Base-by-base conservation (phyloP, 1,284 basidiomycete species). In the Porodaedalea pini region DNA sequence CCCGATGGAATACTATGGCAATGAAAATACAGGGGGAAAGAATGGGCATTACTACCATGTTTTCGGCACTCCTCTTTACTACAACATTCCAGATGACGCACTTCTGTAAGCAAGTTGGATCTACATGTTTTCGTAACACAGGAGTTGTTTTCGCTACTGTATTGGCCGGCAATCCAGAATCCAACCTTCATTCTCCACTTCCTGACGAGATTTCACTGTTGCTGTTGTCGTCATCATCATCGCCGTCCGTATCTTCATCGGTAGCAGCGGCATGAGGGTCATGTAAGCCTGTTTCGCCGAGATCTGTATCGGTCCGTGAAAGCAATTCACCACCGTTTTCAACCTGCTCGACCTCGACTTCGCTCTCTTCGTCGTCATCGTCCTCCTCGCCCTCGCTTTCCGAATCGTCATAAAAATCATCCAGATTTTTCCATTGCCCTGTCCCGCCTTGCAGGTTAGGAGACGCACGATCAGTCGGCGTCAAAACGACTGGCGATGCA, bases 31-130 rank as follows among this genome's bases (percentile, higher is more conserved):
- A 25, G 82, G 81, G 4, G 86, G 86, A 1, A 79, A 82, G 43
- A 80, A 85, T 61, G 84, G 85, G 0, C 88, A 90, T 66, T 81
- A 75, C 61, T 90, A 90, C 64, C 87, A 90, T 73, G 88, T 90
- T 17, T 89, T 89, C 67, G 70, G 79, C 43, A 86, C 84, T 44
- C 86, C 86, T 6, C 64, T 88, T 70, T 88, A 87, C 68, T 88
- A 86, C 69, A 75, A 73, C 56, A 66, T 86, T 32, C 86, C 86
- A 1, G 75, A 79, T 47, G 75, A 64, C 21, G 79, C 79, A 54
- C 64, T 76, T 53, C 62, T 82, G 58, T 86, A 71, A 64, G 32
- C 31, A 31, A 19, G 3, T 27, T 4, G 27, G n/a, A 43, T 45
- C 32, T 29, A 29, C 13, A 5, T n/a, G 45, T 32, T 23, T n/a